Conservation (phyloP, 139 green algal species). For the Mychonastes homosphaera region DNA sequence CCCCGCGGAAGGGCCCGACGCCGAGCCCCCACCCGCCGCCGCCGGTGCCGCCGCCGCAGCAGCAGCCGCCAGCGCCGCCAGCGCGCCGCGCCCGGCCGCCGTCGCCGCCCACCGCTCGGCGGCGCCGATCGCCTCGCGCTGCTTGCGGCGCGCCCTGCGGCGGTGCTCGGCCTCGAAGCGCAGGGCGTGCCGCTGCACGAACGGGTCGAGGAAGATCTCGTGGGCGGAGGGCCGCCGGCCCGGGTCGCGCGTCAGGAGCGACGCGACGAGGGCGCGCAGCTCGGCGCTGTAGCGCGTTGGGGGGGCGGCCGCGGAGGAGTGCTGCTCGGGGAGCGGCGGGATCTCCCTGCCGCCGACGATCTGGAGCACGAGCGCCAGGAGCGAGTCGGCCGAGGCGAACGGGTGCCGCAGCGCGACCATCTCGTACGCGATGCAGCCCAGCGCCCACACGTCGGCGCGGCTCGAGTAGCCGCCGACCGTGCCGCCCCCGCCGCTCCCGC, state of each 20-base stretch:
- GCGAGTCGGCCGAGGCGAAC: constrained; percentile 52
- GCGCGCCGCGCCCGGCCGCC: too few species aligned
- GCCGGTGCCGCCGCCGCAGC: too few species aligned
- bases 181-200: constrained; percentile 31
- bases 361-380: constrained; percentile 50
- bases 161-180: constrained; percentile 31
- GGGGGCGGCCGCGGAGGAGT: constrained; percentile 39
- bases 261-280: constrained; percentile 26
- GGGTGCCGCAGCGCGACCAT: constrained; percentile 59
- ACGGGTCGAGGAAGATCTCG: constrained; percentile 31
- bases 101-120: too few species aligned
- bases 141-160: constrained; percentile 1
- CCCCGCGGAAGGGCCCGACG: too few species aligned
- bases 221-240: constrained; percentile 27
- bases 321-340: too few species aligned
- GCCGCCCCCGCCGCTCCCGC: too few species aligned
- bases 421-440: constrained; percentile 80
- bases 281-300: constrained; percentile 26
- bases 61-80: too few species aligned
- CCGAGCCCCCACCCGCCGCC: too few species aligned
- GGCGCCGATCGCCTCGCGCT: not conserved
- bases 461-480: constrained; percentile 52
- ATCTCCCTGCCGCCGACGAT: constrained; percentile 52
- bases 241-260: constrained; percentile 33
- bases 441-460: constrained; percentile 72